Evolutionary conservation across 495 filamentous ascomycete species (phyloP).

Genomic region (Stereocaulon alpinum): DNA sequence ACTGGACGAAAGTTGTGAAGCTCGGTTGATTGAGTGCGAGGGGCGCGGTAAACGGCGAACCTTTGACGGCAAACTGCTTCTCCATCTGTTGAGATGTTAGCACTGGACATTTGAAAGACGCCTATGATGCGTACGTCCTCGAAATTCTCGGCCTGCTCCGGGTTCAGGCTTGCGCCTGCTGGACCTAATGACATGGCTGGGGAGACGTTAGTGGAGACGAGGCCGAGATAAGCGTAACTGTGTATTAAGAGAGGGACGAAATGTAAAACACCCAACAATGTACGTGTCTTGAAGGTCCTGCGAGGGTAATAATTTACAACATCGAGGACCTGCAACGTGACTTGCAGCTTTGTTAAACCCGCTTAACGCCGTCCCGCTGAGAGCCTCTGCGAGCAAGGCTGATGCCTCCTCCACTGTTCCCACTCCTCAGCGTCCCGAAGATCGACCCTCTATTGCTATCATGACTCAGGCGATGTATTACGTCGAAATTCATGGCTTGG

Average conservation of each 20-base stretch:
- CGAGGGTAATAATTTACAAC: background rate
- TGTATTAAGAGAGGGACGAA: background rate
- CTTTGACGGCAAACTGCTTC: conserved; percentile 99
- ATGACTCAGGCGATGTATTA: too few species aligned
- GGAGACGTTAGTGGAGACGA: background rate
- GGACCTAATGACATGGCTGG: conserved; percentile 36
- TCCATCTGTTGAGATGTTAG: conserved; percentile 59
- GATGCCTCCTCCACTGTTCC: too few species aligned
- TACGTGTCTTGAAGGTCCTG: background rate
- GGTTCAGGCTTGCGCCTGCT: conserved; percentile 41
- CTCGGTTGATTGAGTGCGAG: background rate
- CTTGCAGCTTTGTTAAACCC: too few species aligned
- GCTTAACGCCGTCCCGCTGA: too few species aligned
- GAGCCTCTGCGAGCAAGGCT: too few species aligned
- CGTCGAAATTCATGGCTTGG: too few species aligned
- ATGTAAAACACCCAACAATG: background rate
- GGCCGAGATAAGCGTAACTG: background rate
- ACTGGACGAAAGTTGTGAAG: conserved; percentile 9
- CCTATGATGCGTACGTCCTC: conserved; percentile 50
- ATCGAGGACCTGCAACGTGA: too few species aligned
- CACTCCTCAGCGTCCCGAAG: too few species aligned
- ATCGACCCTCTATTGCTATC: too few species aligned
- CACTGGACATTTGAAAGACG: background rate
- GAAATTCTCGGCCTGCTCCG: conserved; percentile 64
- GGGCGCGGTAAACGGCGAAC: conserved; percentile 32